Conservation (phyloP, 306 rosid species). For the Luffa aegyptiaca region DNA sequence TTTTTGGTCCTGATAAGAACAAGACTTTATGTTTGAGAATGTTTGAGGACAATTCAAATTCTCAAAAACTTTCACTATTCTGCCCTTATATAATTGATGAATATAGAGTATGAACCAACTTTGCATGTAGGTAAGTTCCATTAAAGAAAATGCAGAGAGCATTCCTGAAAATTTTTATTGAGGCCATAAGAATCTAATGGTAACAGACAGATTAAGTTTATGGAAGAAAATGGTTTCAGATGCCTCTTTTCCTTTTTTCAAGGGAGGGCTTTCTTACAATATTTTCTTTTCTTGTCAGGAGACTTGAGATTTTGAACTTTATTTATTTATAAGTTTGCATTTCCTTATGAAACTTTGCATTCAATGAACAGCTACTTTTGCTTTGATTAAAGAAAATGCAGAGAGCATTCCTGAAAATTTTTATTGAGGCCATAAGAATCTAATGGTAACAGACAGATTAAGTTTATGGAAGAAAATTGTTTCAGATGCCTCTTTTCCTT, state of each 20-base stretch:
- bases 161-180: background rate
- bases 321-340: background rate
- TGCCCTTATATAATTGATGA: background rate
- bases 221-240: background rate
- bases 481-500: slow-evolving; percentile 1
- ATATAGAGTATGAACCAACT: background rate
- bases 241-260: background rate
- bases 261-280: background rate
- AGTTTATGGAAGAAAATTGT: background rate
- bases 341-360: background rate
- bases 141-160: background rate
- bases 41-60: background rate
- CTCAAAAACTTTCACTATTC: background rate
- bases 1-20: background rate
- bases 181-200: background rate
- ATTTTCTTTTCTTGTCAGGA: background rate
- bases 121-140: background rate
- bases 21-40: background rate
- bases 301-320: background rate
- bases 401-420: background rate
- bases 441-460: background rate
- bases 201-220: background rate
- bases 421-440: background rate
- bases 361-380: background rate
- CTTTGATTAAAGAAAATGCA: too few relatives aligned